Conservation (phyloP, 1,284 basidiomycete species). For the Quambalaria eucalypti region DNA sequence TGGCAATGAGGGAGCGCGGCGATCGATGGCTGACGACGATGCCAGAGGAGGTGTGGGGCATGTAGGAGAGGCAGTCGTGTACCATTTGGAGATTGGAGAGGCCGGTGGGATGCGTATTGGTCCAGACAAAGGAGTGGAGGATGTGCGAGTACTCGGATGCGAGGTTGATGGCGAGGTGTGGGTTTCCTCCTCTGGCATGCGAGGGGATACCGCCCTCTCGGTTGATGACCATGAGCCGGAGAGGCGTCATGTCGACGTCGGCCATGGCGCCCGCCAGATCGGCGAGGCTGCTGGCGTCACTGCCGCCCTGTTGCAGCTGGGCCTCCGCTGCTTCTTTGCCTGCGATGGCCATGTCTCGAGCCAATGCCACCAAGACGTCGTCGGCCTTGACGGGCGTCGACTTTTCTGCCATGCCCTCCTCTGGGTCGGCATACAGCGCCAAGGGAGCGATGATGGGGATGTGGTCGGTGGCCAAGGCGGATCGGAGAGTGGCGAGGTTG, state of each 20-base stretch:
- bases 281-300: not conserved
- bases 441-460: slow-evolving; percentile 94
- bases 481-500: slow-evolving; percentile 72
- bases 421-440: slow-evolving; percentile 73
- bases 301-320: not conserved
- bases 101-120: slow-evolving; percentile 69
- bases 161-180: slow-evolving; percentile 92
- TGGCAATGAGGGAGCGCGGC: slow-evolving; percentile 85
- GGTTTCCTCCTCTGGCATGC: slow-evolving; percentile 85
- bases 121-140: slow-evolving; percentile 80
- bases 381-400: slow-evolving; percentile 80
- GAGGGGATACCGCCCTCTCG: slow-evolving; percentile 94
- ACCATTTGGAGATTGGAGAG: slow-evolving; percentile 80
- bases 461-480: slow-evolving; percentile 79
- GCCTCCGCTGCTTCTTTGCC: slow-evolving; percentile 10
- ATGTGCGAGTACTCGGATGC: slow-evolving; percentile 80
- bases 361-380: slow-evolving; percentile 78
- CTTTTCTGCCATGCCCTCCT: slow-evolving; percentile 51
- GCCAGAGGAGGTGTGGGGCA: slow-evolving; percentile 86
- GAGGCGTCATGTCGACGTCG: slow-evolving; percentile 51
- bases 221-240: slow-evolving; percentile 95
- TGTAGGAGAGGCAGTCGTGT: slow-evolving; percentile 75
- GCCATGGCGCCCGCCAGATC: slow-evolving; percentile 9
- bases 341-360: slow-evolving; percentile 66
- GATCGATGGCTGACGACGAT: slow-evolving; percentile 96